Evolutionary conservation across 257 asterid species (phyloP), one percentile per base, ranked within the genome.

Genomic region (Gynochthodes officinalis): DNA sequence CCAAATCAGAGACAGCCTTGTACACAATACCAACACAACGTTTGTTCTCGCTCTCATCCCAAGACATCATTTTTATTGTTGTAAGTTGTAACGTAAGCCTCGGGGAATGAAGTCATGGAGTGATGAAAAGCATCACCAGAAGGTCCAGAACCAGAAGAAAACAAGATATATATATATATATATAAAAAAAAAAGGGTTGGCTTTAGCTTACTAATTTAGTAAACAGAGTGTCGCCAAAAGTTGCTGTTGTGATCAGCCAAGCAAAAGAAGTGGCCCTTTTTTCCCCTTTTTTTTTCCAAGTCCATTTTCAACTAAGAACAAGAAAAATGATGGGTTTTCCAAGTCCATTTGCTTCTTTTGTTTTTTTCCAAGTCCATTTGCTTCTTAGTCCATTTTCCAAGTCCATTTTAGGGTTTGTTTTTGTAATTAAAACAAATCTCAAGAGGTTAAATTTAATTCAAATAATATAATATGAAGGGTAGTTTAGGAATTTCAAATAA

Each of bases 21-120:
- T n/a, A n/a, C n/a, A n/a, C n/a, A n/a, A n/a, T n/a, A n/a, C n/a
- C n/a, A n/a, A n/a, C n/a, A n/a, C n/a, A n/a, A n/a, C n/a, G n/a
- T n/a, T n/a, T n/a, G n/a, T n/a, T 57, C 63, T 70, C 77, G 40
- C 55, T 73, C 64, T 75, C 71, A 71, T 72, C 74, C 77, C 73
- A 62, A 73, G 65, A 77, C 40, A 55, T 59, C 59, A 67, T 70
- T 64, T 37, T 30, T 30, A 7, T 59, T 30, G 35, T 58, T 55
- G 15, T 64, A 10, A 15, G 46, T 71, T 61, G 25, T 59, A 59
- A 33, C 59, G 69, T 61, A 46, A 18, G 65, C 66, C 69, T 58
- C n/a, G 18, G 7, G 32, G 25, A 65, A 52, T 70, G 75, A 61
- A 53, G 76, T 43, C 73, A 78, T 44, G 54, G 48, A n/a, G 55